Conservation (phyloP, 768 basidiomycete species). For the Coprinellus aureogranulatus region DNA sequence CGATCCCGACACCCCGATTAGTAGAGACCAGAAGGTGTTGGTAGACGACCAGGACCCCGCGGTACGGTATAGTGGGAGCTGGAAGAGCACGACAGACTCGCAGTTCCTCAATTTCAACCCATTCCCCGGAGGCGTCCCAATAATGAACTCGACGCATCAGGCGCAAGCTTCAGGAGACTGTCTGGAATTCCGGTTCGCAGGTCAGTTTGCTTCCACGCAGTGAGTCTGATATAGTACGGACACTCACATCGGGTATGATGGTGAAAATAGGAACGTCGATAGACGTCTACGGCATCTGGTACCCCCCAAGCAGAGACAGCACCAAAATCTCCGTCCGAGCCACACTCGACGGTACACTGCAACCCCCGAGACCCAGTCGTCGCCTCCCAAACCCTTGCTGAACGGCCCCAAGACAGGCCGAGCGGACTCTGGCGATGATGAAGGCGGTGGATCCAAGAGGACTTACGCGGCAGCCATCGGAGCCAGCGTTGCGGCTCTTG, state of each 20-base stretch:
- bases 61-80: slow-evolving; percentile 18
- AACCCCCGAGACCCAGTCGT: slow-evolving; percentile 14
- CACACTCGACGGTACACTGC: slow-evolving; percentile 16
- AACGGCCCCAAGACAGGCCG: slow-evolving; percentile 4
- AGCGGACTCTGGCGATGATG: neutral
- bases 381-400: slow-evolving; percentile 3
- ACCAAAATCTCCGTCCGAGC: slow-evolving; percentile 17
- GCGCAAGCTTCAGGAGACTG: slow-evolving; percentile 12
- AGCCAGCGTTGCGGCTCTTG: slow-evolving; percentile 2
- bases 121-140: slow-evolving; percentile 11
- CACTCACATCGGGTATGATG: slow-evolving; percentile 21
- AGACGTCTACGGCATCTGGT: neutral
- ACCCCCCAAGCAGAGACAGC: neutral
- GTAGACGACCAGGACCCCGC: slow-evolving; percentile 24
- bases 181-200: slow-evolving; percentile 14
- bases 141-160: slow-evolving; percentile 19
- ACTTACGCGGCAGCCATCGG: slow-evolving; percentile 5
- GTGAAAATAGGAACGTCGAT: neutral
- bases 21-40: slow-evolving; percentile 10
- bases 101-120: neutral
- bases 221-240: neutral
- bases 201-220: neutral
- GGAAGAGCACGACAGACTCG: slow-evolving; percentile 7
- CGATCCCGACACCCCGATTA: neutral
- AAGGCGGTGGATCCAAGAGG: neutral